phyloP scores from a whole-genome alignment of 208 protist species.

The Crithidia expoeki region DNA sequence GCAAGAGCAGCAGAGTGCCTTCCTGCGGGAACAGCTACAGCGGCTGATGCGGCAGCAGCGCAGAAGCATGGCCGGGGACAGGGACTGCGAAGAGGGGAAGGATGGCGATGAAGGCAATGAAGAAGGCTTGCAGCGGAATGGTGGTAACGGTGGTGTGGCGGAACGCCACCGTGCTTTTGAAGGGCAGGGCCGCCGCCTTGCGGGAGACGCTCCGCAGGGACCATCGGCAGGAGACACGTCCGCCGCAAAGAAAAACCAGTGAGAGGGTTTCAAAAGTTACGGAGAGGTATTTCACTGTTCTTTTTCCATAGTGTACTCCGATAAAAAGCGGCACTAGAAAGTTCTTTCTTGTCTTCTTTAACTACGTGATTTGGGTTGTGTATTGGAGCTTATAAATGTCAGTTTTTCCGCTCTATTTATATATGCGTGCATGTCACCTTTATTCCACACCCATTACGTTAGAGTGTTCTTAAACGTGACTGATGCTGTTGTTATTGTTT shows the following conservation, averaged over 20 bases:
- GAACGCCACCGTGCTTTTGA: constrained; percentile 17
- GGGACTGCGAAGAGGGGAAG: constrained; percentile 11
- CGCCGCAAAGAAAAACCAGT: constrained; percentile 16
- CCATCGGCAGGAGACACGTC: background rate
- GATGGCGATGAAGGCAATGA: background rate
- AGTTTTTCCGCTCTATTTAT: too few relatives aligned
- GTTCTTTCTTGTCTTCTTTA: too few relatives aligned
- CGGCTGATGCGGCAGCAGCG: constrained; percentile 23
- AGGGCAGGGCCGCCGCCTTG: constrained; percentile 28
- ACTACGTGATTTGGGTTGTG: too few relatives aligned
- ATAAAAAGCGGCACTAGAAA: too few relatives aligned
- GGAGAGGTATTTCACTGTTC: too few relatives aligned
- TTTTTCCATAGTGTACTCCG: too few relatives aligned
- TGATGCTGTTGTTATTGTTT: too few relatives aligned
- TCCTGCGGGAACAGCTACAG: constrained; percentile 29
- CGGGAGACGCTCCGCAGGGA: constrained; percentile 9
- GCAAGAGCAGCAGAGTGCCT: constrained; percentile 18
- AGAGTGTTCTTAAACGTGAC: too few relatives aligned
- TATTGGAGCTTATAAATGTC: too few relatives aligned
- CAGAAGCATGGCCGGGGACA: constrained; percentile 3
- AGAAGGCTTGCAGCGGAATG: background rate
- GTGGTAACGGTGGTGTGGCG: background rate
- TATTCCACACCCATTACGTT: too few relatives aligned
- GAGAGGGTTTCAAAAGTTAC: background rate
- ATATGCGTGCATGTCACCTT: too few relatives aligned